A percentile compares a stretch with the other conserved stretches of the same genome.
Evolutionary conservation across 2,329 filamentous ascomycete species (phyloP).

Genomic region (Aspergillus sp.): DNA sequence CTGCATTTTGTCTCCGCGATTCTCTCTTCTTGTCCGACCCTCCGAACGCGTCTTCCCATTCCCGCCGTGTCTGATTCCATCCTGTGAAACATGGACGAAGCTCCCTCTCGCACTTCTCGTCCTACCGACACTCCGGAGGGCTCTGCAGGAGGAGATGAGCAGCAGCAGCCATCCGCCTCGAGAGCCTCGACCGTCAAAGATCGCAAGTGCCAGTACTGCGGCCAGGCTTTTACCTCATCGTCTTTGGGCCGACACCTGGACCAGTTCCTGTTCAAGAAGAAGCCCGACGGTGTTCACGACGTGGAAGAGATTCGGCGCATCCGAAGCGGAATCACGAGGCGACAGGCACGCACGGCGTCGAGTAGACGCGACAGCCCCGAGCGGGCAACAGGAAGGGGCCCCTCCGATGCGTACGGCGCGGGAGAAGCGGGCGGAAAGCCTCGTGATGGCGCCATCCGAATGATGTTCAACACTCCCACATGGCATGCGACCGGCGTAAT

Average conservation of each 20-base stretch:
- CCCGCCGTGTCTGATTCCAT: conserved; percentile 1
- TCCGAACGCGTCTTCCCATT: conserved; percentile 1
- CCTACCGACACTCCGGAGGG: conserved; percentile 30
- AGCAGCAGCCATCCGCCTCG: conserved; percentile 17
- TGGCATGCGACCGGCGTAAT: conserved; percentile 75
- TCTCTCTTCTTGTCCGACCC: conserved; percentile 1
- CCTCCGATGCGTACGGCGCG: conserved; percentile 21
- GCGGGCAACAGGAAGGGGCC: conserved; percentile 40
- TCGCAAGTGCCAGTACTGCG: conserved; percentile 78
- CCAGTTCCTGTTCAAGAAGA: conserved; percentile 87
- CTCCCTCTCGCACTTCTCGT: conserved; percentile 12
- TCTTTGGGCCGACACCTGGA: conserved; percentile 89
- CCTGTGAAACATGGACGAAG: conserved; percentile 17
- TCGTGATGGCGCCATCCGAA: conserved; percentile 30
- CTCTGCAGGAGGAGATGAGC: conserved; percentile 30
- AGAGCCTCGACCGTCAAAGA: conserved; percentile 60
- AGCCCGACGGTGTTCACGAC: conserved; percentile 85
- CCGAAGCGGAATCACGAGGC: conserved; percentile 73
- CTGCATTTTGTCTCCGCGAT: neutral
- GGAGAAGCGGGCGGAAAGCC: conserved; percentile 28
- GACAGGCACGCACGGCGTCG: conserved; percentile 63
- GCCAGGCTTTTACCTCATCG: conserved; percentile 84
- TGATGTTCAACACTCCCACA: conserved; percentile 51
- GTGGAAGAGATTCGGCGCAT: conserved; percentile 80
- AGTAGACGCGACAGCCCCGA: conserved; percentile 55